phyloP scores from a whole-genome alignment of 495 filamentous ascomycete genomes.

The Amphirosellinia nigrospora region DNA sequence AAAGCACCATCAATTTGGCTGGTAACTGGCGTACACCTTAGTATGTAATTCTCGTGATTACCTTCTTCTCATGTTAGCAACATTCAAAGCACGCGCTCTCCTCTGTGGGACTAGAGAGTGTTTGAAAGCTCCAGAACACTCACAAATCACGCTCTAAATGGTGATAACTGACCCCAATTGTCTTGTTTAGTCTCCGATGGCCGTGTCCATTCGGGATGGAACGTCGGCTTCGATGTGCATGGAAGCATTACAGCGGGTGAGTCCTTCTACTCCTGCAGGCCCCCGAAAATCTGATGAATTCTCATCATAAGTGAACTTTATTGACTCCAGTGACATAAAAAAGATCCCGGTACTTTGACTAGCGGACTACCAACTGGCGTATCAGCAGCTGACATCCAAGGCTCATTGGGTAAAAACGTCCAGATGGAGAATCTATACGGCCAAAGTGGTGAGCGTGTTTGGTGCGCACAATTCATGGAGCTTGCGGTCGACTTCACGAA shows the following conservation, averaged over 20 bases:
- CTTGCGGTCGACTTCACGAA: conserved; percentile 20
- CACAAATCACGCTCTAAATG: too few species aligned
- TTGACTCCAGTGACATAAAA: background rate
- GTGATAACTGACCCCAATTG: too few species aligned
- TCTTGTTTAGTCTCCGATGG: conserved; percentile 21
- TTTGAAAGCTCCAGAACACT: too few species aligned
- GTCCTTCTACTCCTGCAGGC: background rate
- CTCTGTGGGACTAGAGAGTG: too few species aligned
- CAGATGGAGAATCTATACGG: conserved; percentile 20
- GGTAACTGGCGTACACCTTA: conserved; percentile 20
- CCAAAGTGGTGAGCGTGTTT: conserved; percentile 13
- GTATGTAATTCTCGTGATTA: too few species aligned
- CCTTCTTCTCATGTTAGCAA: too few species aligned
- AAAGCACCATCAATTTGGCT: conserved; percentile 18
- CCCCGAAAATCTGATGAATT: background rate
- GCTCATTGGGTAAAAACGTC: background rate
- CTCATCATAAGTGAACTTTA: background rate
- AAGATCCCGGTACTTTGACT: background rate
- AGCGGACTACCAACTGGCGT: conserved; percentile 1
- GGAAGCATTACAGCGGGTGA: background rate
- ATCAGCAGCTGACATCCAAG: background rate
- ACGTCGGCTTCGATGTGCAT: background rate
- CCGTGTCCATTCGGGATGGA: conserved; percentile 20
- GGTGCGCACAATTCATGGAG: conserved; percentile 25
- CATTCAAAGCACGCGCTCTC: too few species aligned